Evolutionary conservation across 2,329 filamentous ascomycete species (phyloP), one percentile per base, ranked within the genome.

Genomic region (Exophiala xenobiotica): DNA sequence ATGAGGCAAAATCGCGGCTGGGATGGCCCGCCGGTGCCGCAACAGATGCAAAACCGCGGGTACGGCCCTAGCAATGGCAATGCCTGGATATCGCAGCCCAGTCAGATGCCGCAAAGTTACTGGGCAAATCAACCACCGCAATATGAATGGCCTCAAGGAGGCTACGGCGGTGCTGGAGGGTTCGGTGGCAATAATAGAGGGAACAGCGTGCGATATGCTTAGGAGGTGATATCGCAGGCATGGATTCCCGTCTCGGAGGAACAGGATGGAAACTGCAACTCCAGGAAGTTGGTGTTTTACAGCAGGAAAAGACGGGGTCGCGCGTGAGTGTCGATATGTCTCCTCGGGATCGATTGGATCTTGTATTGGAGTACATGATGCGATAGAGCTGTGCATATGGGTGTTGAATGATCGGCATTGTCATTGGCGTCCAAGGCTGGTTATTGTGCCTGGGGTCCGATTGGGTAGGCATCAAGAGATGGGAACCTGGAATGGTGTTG

Each of bases 1-100:
- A 7, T 41, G 39, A n/a, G 49, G 18, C 14, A 45, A 22, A 16
- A 38, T 42, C 27, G 50, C 29, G 31, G 57, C 5, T 61, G 59
- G 59, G 48, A 59, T 49, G 59, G 59, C 20, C 59, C 59, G 23
- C 52, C 47, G 9, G 53, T 61, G 38, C 59, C 59, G 27, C 48
- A 49, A 8, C 51, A 55, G 35, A 60, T 60, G 57, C 53, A 56
- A 39, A 49, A 51, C 38, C 48, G 59, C 46, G 57, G 58, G n/a
- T 61, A 61, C 46, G 59, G 59, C 18, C 53, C 50, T 43, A 27
- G 19, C 12, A 49, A 44, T 31, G 44, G 49, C 40, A 37, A 22
- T 14, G 35, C 53, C 16, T 44, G 39, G 2, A 22, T 42, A 29
- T 51, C 47, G 18, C 12, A 14, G 9, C 31, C 31, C n/a, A n/a